A percentile compares a stretch with the other conserved stretches of the same genome.
Conservation (phyloP, 768 basidiomycete genomes). For the Trametes cinnabarina region DNA sequence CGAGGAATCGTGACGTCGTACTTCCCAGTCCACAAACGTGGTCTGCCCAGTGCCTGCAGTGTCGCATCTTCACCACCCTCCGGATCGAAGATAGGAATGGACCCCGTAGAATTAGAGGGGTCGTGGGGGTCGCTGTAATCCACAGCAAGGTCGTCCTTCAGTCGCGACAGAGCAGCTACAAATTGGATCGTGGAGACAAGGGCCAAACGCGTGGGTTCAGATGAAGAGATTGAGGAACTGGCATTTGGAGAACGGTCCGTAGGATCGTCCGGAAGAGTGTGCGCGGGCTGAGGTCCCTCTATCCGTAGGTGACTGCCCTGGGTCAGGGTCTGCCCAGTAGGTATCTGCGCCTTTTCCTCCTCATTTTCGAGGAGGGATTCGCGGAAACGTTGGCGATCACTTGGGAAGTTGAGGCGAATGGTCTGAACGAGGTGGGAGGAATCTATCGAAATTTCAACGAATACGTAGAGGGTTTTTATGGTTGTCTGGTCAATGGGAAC, state of each 20-base stretch:
- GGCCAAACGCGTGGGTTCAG: conserved; percentile 67
- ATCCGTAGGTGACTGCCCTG: conserved; percentile 55
- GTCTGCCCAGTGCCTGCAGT: conserved; percentile 11
- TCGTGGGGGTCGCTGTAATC: conserved; percentile 32
- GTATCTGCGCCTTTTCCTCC: conserved; percentile 44
- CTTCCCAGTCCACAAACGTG: conserved; percentile 51
- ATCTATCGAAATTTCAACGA: conserved; percentile 96
- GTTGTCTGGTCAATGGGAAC: conserved; percentile 94
- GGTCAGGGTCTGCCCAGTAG: conserved; percentile 42
- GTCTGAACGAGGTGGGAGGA: conserved; percentile 78
- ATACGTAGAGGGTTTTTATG: conserved; percentile 95
- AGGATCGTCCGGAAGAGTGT: conserved; percentile 16
- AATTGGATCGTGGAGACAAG: conserved; percentile 98
- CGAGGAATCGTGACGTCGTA: conserved; percentile 80
- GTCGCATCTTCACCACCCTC: background rate
- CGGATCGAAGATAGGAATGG: conserved; percentile 19
- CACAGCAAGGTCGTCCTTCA: conserved; percentile 72
- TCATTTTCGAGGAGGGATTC: conserved; percentile 59
- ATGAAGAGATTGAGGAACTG: background rate
- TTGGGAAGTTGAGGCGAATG: conserved; percentile 86
- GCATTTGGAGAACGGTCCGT: background rate
- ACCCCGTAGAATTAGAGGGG: conserved; percentile 9
- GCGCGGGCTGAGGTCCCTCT: conserved; percentile 38
- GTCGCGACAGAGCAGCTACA: conserved; percentile 83
- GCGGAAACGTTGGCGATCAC: conserved; percentile 63